Evolutionary conservation across 352 stramenopile species (phyloP).

Genomic region (Phytophthora nicotianae): DNA sequence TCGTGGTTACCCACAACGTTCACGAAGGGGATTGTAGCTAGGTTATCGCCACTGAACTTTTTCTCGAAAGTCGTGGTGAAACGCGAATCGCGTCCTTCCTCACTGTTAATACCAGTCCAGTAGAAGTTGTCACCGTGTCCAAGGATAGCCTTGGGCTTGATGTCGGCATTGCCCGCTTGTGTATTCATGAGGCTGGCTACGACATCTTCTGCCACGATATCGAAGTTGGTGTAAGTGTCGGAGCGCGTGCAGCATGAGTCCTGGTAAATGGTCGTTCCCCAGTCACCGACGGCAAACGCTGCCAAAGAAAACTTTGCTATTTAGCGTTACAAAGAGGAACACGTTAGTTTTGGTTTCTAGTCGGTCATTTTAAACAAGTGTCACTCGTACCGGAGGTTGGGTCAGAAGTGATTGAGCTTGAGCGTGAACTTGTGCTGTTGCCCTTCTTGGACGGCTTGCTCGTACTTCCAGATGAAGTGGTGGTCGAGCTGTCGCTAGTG

Average conservation of each 20-base stretch:
- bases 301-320: conserved; percentile 43
- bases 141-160: conserved; percentile 61
- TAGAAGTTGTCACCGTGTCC: conserved; percentile 76
- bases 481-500: conserved; percentile 9
- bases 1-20: conserved; percentile 78
- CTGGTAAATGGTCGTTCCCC: conserved; percentile 59
- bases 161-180: conserved; percentile 35
- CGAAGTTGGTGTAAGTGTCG: conserved; percentile 54
- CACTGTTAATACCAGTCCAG: conserved; percentile 58
- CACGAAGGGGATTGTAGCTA: conserved; percentile 49
- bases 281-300: conserved; percentile 72
- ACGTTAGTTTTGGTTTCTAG: neutral
- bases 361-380: neutral
- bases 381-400: conserved; percentile 40
- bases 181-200: conserved; percentile 70
- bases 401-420: conserved; percentile 47
- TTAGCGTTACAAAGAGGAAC: neutral
- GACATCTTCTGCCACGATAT: conserved; percentile 63
- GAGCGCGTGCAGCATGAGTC: conserved; percentile 74
- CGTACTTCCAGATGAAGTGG: conserved; percentile 16
- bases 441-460: conserved; percentile 22
- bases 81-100: conserved; percentile 43
- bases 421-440: conserved; percentile 26
- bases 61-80: conserved; percentile 62
- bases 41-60: conserved; percentile 49